Conservation (phyloP, 78 protist species). For the Chrysochromulina tobinii region DNA sequence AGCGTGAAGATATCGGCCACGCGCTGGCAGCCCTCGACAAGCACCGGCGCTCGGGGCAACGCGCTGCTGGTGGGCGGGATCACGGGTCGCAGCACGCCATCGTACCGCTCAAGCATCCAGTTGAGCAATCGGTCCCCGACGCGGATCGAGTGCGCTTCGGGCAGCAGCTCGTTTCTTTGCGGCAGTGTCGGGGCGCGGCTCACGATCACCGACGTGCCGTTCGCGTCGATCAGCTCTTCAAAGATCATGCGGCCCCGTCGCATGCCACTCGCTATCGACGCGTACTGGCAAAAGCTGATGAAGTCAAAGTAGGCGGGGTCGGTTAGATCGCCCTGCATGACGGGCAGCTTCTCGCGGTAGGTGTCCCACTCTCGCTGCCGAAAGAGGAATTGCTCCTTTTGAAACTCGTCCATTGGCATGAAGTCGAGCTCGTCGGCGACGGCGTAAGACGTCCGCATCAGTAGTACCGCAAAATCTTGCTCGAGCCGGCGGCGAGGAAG, state of each 20-base stretch:
- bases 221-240: conserved; percentile 18
- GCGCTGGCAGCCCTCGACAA: neutral
- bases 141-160: neutral
- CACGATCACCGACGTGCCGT: neutral
- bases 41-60: neutral
- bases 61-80: no score
- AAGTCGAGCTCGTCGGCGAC: conserved; percentile 15
- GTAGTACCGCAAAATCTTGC: conserved; percentile 31
- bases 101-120: neutral
- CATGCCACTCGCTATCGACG: neutral
- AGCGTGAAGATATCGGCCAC: neutral
- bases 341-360: neutral
- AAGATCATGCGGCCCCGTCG: neutral
- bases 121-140: neutral
- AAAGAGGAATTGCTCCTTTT: conserved; percentile 12
- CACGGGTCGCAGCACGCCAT: neutral
- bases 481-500: neutral
- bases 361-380: conserved; percentile 25
- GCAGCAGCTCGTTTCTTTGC: neutral
- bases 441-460: conserved; percentile 6
- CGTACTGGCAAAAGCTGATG: conserved; percentile 24
- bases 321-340: conserved; percentile 30
- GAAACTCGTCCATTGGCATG: conserved; percentile 27
- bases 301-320: conserved; percentile 41
- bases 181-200: neutral